phyloP scores from a whole-genome alignment of 768 basidiomycete species.

The Royoungia palumana region DNA sequence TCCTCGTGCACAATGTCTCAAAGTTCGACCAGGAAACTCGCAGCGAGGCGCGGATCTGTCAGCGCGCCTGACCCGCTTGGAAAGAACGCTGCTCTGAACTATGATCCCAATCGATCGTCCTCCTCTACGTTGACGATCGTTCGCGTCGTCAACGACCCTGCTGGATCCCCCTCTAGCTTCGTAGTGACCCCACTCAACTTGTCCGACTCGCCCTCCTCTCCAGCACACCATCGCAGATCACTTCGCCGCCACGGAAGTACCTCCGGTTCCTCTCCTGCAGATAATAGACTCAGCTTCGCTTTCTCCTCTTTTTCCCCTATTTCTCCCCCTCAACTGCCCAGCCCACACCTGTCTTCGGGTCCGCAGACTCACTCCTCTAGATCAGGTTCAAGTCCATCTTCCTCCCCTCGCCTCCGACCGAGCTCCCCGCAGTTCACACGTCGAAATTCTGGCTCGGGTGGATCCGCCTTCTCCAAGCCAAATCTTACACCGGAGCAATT shows the following conservation, averaged over 20 bases:
- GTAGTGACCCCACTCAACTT: constrained; percentile 19
- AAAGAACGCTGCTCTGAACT: constrained; percentile 48
- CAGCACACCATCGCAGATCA: constrained; percentile 28
- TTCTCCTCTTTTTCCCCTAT: constrained; percentile 55
- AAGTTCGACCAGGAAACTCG: constrained; percentile 33
- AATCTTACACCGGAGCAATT: constrained; percentile 71
- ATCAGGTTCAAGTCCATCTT: constrained; percentile 31
- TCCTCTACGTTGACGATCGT: constrained; percentile 74
- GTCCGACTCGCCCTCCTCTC: constrained; percentile 24
- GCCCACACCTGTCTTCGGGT: constrained; percentile 22
- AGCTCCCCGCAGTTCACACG: constrained; percentile 41
- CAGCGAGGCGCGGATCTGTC: constrained; percentile 62
- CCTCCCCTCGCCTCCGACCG: constrained; percentile 47
- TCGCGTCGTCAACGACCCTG: constrained; percentile 44
- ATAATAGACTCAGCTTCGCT: constrained; percentile 56
- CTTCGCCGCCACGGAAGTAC: constrained; percentile 32
- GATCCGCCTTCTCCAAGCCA: constrained; percentile 40
- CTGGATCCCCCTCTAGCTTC: constrained; percentile 21
- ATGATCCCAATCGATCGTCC: constrained; percentile 51
- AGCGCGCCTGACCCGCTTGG: constrained; percentile 69
- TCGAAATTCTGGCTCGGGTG: constrained; percentile 31
- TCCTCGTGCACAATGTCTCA: constrained; percentile 15
- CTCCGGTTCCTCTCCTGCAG: constrained; percentile 27
- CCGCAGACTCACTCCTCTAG: constrained; percentile 32
- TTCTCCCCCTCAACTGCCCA: constrained; percentile 18